Evolutionary conservation across 2,329 filamentous ascomycete species (phyloP), one percentile per base, ranked within the genome.

Genomic region (Penicillium sp.): DNA sequence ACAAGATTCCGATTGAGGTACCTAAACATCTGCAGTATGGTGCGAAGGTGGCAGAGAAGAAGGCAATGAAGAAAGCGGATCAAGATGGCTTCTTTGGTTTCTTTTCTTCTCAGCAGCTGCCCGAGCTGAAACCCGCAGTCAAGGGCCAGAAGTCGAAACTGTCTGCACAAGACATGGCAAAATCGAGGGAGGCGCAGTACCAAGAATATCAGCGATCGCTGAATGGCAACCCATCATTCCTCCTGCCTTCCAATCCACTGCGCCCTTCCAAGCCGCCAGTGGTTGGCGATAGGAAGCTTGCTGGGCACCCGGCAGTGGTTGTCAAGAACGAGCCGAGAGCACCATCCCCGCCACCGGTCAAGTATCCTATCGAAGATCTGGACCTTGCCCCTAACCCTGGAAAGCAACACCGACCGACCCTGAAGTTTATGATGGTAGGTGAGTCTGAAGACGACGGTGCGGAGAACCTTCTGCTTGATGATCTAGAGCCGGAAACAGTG

Each of bases 291-390:
- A 74, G 70, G 62, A 74, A 72, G 53, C 56, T 64, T 14, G 69
- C 69, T 20, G 53, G 40, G 14, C 20, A 18, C n/a, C 73, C 71
- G 49, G 58, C 67, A 34, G 72, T 73, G 59, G 75, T 75, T 63
- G 71, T 77, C 62, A 80, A 76, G 65, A 77, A 77, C 59, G 78
- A 80, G 46, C 76, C 81, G 37, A 78, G 78, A 20, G 85, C 85
- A 4, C 83, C 87, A 0, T 84, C 87, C 7, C 88, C 89, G 2
- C 89, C 89, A 1, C 85, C 87, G 1, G 88, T 94, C 59, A 97
- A 96, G 71, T 97, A 97, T 71, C 94, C 94, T 0, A 96, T 96
- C 59, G 94, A 99, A 68, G 94, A 99, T 74, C 77, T 97, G 47
- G 89, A 96, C 63, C 81, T 97, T 24, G 82, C 87, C 22, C 87